Evolutionary conservation across 352 stramenopile genomes (phyloP).

Genomic region (Phytophthora megakarya): DNA sequence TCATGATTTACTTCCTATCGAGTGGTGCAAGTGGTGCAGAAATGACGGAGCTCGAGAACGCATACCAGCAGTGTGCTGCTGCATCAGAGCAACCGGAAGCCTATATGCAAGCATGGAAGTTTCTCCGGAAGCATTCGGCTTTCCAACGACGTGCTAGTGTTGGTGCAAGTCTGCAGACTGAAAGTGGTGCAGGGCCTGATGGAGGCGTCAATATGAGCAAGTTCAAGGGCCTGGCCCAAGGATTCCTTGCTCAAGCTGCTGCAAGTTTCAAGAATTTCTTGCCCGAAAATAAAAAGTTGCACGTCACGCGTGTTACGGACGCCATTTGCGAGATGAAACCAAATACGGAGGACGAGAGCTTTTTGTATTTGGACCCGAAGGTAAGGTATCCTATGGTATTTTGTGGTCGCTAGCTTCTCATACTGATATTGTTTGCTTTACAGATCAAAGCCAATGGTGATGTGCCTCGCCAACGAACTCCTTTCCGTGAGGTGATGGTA

Average conservation of each 20-base stretch:
- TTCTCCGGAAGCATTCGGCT: constrained; percentile 81
- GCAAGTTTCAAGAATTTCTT: constrained; percentile 89
- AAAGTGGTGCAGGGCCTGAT: constrained; percentile 33
- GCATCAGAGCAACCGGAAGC: constrained; percentile 40
- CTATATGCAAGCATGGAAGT: constrained; percentile 71
- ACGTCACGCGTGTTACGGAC: constrained; percentile 81
- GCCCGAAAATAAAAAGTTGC: constrained; percentile 87
- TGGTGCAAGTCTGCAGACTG: constrained; percentile 47
- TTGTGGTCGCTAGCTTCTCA: background rate
- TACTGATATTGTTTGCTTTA: constrained; percentile 2
- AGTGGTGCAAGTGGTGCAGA: constrained; percentile 69
- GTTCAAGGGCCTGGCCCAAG: constrained; percentile 84
- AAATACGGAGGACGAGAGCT: constrained; percentile 84
- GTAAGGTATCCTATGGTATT: constrained; percentile 18
- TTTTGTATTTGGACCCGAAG: constrained; percentile 89
- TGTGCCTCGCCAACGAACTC: constrained; percentile 74
- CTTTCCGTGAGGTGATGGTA: constrained; percentile 84
- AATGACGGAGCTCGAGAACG: constrained; percentile 77
- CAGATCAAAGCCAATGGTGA: constrained; percentile 77
- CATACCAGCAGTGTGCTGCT: constrained; percentile 63
- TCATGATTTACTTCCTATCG: constrained; percentile 90
- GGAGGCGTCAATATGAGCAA: constrained; percentile 75
- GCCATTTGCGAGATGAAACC: constrained; percentile 83
- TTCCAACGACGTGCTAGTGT: constrained; percentile 84
- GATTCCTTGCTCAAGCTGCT: constrained; percentile 78